These are phyloP conservation scores for Claviceps sp. DNA, from an alignment of 2,329 filamentous ascomycete genomes.

Conservation along the genomic window DNA sequence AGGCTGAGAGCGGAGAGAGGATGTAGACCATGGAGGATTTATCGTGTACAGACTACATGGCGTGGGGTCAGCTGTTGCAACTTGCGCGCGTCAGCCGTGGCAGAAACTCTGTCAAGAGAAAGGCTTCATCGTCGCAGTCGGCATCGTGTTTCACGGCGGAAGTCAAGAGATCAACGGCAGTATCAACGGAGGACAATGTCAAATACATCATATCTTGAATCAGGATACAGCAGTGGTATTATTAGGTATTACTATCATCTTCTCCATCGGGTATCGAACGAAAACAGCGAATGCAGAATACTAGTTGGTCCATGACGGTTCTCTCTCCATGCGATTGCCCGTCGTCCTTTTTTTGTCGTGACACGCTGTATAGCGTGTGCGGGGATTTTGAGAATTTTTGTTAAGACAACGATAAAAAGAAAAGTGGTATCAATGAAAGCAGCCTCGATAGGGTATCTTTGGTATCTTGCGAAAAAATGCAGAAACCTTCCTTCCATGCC, in stretches of 20 bases:
- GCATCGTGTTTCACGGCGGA: too few species aligned
- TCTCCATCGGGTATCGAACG: slow-evolving; percentile 26
- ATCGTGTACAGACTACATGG: too few species aligned
- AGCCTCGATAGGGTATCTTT: slow-evolving; percentile 42
- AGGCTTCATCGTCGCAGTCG: too few species aligned
- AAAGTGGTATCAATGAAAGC: slow-evolving; percentile 31
- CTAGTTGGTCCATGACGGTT: slow-evolving; percentile 9
- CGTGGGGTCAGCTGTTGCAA: too few species aligned
- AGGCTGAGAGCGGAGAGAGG: too few species aligned
- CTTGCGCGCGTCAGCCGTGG: too few species aligned
- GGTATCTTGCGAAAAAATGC: slow-evolving; percentile 39
- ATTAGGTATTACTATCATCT: slow-evolving; percentile 32
- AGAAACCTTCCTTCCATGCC: slow-evolving; percentile 36
- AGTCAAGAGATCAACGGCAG: too few species aligned
- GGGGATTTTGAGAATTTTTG: slow-evolving; percentile 9
- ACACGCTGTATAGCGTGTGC: slow-evolving; percentile 7
- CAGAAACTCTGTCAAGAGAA: too few species aligned
- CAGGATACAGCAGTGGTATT: slow-evolving; percentile 26
- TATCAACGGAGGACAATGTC: too few species aligned
- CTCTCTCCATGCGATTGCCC: not conserved
- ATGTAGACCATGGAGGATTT: too few species aligned
- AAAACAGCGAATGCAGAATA: slow-evolving; percentile 18
- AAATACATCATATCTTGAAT: not conserved
- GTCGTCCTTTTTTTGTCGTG: slow-evolving; percentile 10
- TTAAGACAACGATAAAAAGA: slow-evolving; percentile 15